These are phyloP conservation scores for Boletales sp. DNA, from an alignment of 768 basidiomycete species.

Conservation along the genomic window DNA sequence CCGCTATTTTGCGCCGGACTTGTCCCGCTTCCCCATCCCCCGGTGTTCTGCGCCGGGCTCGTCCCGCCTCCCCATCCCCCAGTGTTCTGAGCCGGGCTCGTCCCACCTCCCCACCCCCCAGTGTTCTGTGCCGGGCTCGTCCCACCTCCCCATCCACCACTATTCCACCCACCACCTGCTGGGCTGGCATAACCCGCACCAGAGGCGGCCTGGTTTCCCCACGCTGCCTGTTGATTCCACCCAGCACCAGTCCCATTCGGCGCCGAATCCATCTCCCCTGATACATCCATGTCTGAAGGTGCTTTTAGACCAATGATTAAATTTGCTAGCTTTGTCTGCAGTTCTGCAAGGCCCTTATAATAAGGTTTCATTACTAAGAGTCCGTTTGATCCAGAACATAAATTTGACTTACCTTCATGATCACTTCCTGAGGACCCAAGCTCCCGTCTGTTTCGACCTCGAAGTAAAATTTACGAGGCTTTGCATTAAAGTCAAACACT, in stretches of 20 bases:
- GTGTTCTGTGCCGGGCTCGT: constrained; percentile 27
- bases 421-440: constrained; percentile 82
- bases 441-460: constrained; percentile 95
- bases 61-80: constrained; percentile 16
- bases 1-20: constrained; percentile 22
- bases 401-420: constrained; percentile 63
- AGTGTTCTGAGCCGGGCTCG: constrained; percentile 25
- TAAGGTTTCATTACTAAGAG: constrained; percentile 1
- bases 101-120: constrained; percentile 22
- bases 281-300: constrained; percentile 54
- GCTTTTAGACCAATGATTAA: constrained; percentile 73
- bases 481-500: constrained; percentile 83
- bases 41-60: constrained; percentile 23
- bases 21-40: constrained; percentile 28
- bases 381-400: background rate
- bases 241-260: constrained; percentile 23
- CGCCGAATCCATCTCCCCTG: constrained; percentile 34
- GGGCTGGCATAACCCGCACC: constrained; percentile 32
- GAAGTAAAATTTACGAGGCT: constrained; percentile 89
- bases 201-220: constrained; percentile 29
- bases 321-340: constrained; percentile 78
- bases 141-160: constrained; percentile 22
- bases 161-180: constrained; percentile 30
- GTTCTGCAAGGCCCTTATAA: constrained; percentile 75
- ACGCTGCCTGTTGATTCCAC: constrained; percentile 21